These are phyloP conservation scores for Colletotrichum echinochloae DNA, from an alignment of 2,329 filamentous ascomycete genomes.

Conservation along the genomic window DNA sequence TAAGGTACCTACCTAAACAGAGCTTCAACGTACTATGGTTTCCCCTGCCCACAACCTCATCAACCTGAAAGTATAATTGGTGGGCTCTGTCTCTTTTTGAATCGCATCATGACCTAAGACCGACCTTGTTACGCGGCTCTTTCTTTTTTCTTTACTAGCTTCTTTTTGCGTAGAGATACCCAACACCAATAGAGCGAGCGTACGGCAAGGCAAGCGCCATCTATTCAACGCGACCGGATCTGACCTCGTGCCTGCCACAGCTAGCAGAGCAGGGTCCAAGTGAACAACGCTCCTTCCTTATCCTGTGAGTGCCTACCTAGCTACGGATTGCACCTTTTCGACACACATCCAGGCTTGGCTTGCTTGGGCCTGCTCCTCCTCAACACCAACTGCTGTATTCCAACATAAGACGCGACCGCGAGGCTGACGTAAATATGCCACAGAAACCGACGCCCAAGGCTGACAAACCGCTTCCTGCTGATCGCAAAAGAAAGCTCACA, in stretches of 20 bases:
- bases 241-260: conserved; percentile 7
- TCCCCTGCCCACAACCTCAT: not conserved
- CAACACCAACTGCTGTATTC: not conserved
- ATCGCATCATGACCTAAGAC: conserved; percentile 12
- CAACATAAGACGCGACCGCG: not conserved
- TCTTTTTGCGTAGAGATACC: conserved; percentile 29
- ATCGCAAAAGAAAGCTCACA: not conserved
- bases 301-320: conserved; percentile 4
- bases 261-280: conserved; percentile 2
- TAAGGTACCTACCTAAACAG: no score
- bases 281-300: conserved; percentile 10
- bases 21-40: conserved; percentile 10
- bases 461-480: not conserved
- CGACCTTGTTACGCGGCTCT: not conserved
- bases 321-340: not conserved
- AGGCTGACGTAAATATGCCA: conserved; percentile 16
- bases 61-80: not conserved
- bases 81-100: not conserved
- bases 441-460: not conserved
- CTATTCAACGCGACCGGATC: not conserved
- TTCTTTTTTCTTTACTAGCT: conserved; percentile 30
- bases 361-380: not conserved
- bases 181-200: not conserved
- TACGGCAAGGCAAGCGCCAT: conserved; percentile 6
- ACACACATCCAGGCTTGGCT: not conserved